phyloP scores from a whole-genome alignment of 208 protist species.

The Leishmania guyanensis region DNA sequence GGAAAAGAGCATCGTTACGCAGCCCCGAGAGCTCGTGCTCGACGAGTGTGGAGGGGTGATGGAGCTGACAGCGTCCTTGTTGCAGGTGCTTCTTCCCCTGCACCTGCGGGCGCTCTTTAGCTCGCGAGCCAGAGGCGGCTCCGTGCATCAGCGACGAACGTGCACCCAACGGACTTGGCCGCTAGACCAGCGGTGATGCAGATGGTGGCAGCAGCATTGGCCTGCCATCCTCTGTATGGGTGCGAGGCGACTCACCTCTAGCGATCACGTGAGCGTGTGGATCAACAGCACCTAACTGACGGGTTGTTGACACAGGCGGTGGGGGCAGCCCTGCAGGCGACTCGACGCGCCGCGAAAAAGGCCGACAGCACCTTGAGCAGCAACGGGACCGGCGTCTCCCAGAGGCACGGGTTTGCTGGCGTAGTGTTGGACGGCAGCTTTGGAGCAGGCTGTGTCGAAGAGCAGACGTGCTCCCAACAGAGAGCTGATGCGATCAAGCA shows the following conservation, averaged over 20 bases:
- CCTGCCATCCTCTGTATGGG: background rate
- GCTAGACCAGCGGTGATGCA: conserved; percentile 2
- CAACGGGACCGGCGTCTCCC: too few relatives aligned
- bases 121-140: background rate
- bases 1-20: conserved; percentile 13
- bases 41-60: conserved; percentile 14
- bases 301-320: background rate
- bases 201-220: background rate
- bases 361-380: too few relatives aligned
- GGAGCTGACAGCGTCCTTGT: conserved; percentile 26
- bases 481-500: too few relatives aligned
- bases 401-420: too few relatives aligned
- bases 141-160: background rate
- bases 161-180: conserved; percentile 1
- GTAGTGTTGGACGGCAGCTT: too few relatives aligned
- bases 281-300: conserved; percentile 5
- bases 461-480: too few relatives aligned
- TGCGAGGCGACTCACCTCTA: too few relatives aligned
- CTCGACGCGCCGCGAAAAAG: background rate
- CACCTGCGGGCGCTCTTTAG: conserved; percentile 10
- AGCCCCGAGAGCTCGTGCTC: conserved; percentile 4
- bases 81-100: conserved; percentile 15
- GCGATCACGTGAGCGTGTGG: background rate
- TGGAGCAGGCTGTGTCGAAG: too few relatives aligned
- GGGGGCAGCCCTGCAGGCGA: background rate